A percentile compares a stretch with the other conserved stretches of the same genome.
Evolutionary conservation across 192 early-diverging fungal species (phyloP).

Genomic region (Dispira simplex): DNA sequence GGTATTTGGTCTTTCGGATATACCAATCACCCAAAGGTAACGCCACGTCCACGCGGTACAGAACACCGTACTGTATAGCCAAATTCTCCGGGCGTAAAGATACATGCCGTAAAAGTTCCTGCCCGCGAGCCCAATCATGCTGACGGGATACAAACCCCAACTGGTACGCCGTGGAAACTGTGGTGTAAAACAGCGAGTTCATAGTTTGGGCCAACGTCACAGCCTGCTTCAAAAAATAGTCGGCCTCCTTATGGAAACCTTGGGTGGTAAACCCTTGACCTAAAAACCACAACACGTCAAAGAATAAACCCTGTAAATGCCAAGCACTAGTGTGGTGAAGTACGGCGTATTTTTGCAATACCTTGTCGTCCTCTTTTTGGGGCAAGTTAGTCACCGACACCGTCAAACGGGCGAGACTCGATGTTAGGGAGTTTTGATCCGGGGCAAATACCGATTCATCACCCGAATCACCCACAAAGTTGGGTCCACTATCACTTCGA

Average conservation of each 20-base stretch:
- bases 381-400: not conserved
- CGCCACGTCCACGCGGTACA: no score
- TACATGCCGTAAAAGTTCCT: not conserved
- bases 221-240: slow-evolving; percentile 7
- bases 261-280: not conserved
- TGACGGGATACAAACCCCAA: not conserved
- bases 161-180: not conserved
- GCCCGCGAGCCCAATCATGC: not conserved
- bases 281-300: slow-evolving; percentile 1
- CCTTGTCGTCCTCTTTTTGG: not conserved
- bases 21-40: no score
- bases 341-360: not conserved
- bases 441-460: not conserved
- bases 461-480: not conserved
- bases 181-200: no score
- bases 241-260: slow-evolving; percentile 1
- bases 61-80: no score
- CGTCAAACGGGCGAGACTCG: not conserved
- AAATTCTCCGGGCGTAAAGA: no score
- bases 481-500: not conserved
- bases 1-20: no score
- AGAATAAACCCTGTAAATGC: not conserved
- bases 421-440: not conserved
- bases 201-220: not conserved
- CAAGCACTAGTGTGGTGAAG: not conserved